phyloP scores from a whole-genome alignment of 2,329 filamentous ascomycete genomes.

The Incumbomyces delicatus region DNA sequence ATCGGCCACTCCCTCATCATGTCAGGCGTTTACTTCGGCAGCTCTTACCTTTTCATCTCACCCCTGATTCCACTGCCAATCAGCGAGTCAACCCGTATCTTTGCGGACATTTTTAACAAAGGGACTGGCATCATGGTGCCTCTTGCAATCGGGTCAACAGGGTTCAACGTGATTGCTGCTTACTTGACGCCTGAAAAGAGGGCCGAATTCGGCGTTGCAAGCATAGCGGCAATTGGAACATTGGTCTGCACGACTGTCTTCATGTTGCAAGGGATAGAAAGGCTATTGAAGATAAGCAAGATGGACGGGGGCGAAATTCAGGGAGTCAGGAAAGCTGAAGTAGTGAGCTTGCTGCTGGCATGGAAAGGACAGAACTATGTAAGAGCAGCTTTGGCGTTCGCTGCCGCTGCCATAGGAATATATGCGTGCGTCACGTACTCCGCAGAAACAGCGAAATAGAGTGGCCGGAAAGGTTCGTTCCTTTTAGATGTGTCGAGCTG shows the following conservation, averaged over 20 bases:
- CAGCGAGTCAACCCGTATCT: background rate
- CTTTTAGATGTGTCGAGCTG: no score
- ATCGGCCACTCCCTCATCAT: background rate
- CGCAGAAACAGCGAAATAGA: background rate
- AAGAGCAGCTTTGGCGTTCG: conserved; percentile 3
- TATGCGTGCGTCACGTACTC: background rate
- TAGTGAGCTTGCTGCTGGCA: background rate
- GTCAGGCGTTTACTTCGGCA: conserved; percentile 6
- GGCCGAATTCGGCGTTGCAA: background rate
- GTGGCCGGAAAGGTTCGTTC: no score
- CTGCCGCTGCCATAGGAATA: background rate
- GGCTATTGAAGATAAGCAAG: conserved; percentile 4
- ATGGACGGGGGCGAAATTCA: conserved; percentile 3
- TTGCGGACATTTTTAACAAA: conserved; percentile 2
- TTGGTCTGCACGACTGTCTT: background rate
- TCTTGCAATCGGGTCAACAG: conserved; percentile 1
- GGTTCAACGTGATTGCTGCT: background rate
- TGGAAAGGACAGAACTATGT: conserved; percentile 5
- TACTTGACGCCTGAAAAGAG: background rate
- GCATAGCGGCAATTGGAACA: background rate
- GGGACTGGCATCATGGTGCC: conserved; percentile 2
- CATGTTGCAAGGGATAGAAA: background rate
- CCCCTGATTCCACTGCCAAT: conserved; percentile 5
- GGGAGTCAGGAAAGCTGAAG: background rate
- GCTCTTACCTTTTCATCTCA: background rate